Percentiles rank a stretch among this genome's conserved stretches.
Conservation (phyloP, 441 rosid genomes). For the Arabidopsis lyrata region DNA sequence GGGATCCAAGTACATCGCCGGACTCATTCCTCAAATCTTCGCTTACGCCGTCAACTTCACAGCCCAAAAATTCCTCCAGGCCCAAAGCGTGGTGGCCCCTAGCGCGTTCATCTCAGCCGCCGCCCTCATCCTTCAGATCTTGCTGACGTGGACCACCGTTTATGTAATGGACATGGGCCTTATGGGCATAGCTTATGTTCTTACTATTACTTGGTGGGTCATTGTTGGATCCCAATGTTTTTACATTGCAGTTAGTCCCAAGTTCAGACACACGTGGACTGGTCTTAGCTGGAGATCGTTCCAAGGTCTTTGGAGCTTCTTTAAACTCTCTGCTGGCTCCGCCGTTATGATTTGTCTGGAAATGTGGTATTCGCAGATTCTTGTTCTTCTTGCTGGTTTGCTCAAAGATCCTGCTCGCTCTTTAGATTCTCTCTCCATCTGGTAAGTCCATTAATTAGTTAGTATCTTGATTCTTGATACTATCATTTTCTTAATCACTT, state of each 20-base stretch:
- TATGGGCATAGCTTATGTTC: constrained; percentile 66
- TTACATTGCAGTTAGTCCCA: constrained; percentile 53
- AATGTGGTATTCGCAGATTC: constrained; percentile 79
- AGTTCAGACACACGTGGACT: constrained; percentile 68
- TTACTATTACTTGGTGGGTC: constrained; percentile 85
- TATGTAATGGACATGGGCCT: constrained; percentile 61
- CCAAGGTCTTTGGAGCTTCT: constrained; percentile 69
- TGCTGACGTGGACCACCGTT: constrained; percentile 66
- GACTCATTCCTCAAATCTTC: constrained; percentile 81
- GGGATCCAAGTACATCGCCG: constrained; percentile 70
- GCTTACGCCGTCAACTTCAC: constrained; percentile 84
- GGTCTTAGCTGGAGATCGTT: constrained; percentile 67
- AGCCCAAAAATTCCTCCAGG: constrained; percentile 81
- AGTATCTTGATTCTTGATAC: no score
- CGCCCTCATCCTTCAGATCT: constrained; percentile 59
- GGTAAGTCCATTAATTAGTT: constrained; percentile 50
- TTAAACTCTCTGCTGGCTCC: constrained; percentile 65
- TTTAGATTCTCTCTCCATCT: constrained; percentile 70
- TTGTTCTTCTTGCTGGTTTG: constrained; percentile 75
- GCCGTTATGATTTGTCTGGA: constrained; percentile 90
- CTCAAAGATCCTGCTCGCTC: constrained; percentile 68
- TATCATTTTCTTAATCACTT: no score
- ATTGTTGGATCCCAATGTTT: constrained; percentile 61
- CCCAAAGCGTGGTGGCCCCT: constrained; percentile 79
- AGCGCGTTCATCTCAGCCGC: constrained; percentile 74